Percentiles rank a stretch among this genome's conserved stretches.
These are phyloP conservation scores for Arthrobotrys musiformis DNA, from an alignment of 2,329 filamentous ascomycete species.

Conservation along the genomic window DNA sequence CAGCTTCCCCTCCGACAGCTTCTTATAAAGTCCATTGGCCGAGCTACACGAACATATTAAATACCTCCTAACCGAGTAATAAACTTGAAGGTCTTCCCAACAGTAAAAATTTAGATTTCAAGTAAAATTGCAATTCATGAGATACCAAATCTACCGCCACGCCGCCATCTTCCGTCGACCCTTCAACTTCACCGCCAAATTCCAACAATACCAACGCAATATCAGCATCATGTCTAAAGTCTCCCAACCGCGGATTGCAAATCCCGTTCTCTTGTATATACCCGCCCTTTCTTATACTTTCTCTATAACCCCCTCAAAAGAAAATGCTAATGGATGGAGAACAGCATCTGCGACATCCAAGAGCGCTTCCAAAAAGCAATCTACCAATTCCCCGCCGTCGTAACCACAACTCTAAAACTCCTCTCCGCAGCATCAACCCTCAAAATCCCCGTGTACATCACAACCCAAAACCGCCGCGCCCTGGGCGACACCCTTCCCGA, in stretches of 20 bases:
- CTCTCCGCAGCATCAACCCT: constrained; percentile 73
- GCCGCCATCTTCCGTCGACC: constrained; percentile 19
- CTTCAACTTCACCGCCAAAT: constrained; percentile 23
- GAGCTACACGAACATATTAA: no score
- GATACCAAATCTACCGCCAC: constrained; percentile 31
- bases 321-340: no score
- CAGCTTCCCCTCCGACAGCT: no score
- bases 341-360: constrained; percentile 91
- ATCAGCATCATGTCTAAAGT: constrained; percentile 46
- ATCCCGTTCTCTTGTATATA: constrained; percentile 42
- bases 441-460: constrained; percentile 81
- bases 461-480: constrained; percentile 82
- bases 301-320: no score
- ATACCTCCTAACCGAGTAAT: no score
- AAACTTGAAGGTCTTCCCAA: no score
- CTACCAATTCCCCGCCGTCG: constrained; percentile 85
- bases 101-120: no score
- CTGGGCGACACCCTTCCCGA: constrained; percentile 83
- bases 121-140: constrained; percentile 32
- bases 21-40: no score
- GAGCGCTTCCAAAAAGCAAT: constrained; percentile 89
- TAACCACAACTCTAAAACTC: constrained; percentile 74
- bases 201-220: constrained; percentile 54
- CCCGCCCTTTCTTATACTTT: constrained; percentile 34
- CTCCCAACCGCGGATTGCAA: constrained; percentile 32